Evolutionary conservation across 2,329 filamentous ascomycete species (phyloP), one percentile per base, ranked within the genome.

Genomic region (Parastagonospora avenae): DNA sequence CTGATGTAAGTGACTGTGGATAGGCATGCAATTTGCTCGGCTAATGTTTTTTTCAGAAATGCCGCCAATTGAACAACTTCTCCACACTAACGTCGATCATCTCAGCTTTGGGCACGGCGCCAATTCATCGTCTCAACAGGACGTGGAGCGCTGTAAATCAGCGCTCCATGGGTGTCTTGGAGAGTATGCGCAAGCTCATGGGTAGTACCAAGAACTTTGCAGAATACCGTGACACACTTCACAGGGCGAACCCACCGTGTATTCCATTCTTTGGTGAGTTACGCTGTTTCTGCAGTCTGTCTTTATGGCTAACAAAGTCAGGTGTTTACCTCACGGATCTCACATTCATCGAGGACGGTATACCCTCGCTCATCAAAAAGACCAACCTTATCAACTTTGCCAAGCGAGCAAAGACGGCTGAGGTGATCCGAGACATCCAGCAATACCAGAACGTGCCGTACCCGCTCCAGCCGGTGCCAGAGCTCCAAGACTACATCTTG

Each of bases 371-470:
- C 64, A 92, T 95, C 76, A 97, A 97, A 76, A 96, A 95, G 76
- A 94, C 92, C 7, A 91, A 95, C 67, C 81, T 97, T 62, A 97
- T 99, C 80, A 99, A 99, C 78, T 99, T 99, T 76, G 92, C 92
- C 67, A 99, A 99, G 81, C 89, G 94, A 45, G 90, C 92, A 48
- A 99, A 97, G 82, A 97, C 94, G 11, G 94, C 94, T 15, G 94
- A 97, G 73, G 94, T 99, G 36, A 99, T 99, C 66, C 90, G 92
- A 56, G 93, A 97, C 73, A 97, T 99, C 60, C 94, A 97, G 74
- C 93, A 97, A 72, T 99, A 97, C 72, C 94, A 99, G 74, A 97
- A 96, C 66, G 91, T 96, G 54, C 92, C 92, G n/a, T 99, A 97
- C 72, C 88, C 90, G 7, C 80, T 99, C 45, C 90, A 95, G 70